Evolutionary conservation across 768 basidiomycete species (phyloP).

Genomic region (Suillus ampliporus): DNA sequence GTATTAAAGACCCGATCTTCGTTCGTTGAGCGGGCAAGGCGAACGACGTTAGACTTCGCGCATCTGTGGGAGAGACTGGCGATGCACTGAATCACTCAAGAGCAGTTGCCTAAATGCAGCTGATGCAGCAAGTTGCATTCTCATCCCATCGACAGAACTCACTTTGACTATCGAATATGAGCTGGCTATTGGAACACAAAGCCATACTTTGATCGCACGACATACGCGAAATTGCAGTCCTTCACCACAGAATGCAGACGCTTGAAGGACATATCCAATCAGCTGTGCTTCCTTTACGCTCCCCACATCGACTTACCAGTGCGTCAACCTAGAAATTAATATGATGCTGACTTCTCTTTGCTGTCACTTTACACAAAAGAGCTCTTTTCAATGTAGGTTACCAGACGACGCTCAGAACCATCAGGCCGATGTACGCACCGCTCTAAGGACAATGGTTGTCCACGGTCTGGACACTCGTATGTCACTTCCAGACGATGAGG

Average conservation of each 20-base stretch:
- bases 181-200: slow-evolving; percentile 43
- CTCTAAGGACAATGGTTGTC: no score
- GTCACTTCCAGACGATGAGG: no score
- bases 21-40: slow-evolving; percentile 62
- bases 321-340: no score
- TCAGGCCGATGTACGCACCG: no score
- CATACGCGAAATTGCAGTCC: slow-evolving; percentile 53
- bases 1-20: slow-evolving; percentile 51
- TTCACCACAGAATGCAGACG: slow-evolving; percentile 63
- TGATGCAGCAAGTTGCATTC: slow-evolving; percentile 6
- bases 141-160: slow-evolving; percentile 46
- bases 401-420: no score
- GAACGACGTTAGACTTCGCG: slow-evolving; percentile 42
- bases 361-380: no score
- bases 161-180: slow-evolving; percentile 52
- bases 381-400: no score
- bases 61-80: slow-evolving; percentile 3
- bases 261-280: slow-evolving; percentile 57
- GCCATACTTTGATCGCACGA: slow-evolving; percentile 51
- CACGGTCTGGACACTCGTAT: no score
- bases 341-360: no score
- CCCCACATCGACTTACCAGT: no score
- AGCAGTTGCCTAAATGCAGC: slow-evolving; percentile 42
- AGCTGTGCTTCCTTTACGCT: slow-evolving; percentile 11
- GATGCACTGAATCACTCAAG: slow-evolving; percentile 41